phyloP scores from a whole-genome alignment of 1,284 basidiomycete genomes.

The Dichomitus squalens region DNA sequence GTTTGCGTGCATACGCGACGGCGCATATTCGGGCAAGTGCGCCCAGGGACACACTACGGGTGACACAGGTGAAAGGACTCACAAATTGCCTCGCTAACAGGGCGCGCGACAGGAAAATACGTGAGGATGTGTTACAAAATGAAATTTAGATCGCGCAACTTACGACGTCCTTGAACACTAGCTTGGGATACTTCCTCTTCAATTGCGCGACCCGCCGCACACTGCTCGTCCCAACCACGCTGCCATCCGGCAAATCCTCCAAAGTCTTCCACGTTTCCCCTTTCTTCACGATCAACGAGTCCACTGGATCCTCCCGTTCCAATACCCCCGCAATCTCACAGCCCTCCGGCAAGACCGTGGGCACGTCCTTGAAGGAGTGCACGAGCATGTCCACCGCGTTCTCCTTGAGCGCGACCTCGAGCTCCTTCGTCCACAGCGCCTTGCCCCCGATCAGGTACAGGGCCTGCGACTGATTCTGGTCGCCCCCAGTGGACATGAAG shows the following conservation, averaged over 20 bases:
- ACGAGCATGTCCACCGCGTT: slow-evolving; percentile 89
- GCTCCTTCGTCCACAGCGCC: slow-evolving; percentile 93
- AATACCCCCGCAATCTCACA: slow-evolving; percentile 68
- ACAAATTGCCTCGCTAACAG: background rate
- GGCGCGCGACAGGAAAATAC: background rate
- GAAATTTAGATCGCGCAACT: slow-evolving; percentile 37
- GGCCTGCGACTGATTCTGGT: slow-evolving; percentile 87
- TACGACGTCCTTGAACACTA: slow-evolving; percentile 91
- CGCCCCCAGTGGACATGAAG: slow-evolving; percentile 91
- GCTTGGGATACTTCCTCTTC: slow-evolving; percentile 38
- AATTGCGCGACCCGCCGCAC: slow-evolving; percentile 93
- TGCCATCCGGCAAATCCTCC: slow-evolving; percentile 85
- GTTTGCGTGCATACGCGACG: too few species aligned
- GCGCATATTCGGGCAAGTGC: too few species aligned
- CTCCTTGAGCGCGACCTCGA: slow-evolving; percentile 82
- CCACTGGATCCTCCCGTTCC: slow-evolving; percentile 87
- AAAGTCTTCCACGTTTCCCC: slow-evolving; percentile 76
- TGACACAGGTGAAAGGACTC: too few species aligned
- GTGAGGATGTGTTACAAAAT: slow-evolving; percentile 1
- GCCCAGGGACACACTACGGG: too few species aligned
- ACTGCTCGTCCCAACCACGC: slow-evolving; percentile 93
- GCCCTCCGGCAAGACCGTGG: slow-evolving; percentile 83
- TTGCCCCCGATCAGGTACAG: slow-evolving; percentile 84
- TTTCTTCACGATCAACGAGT: slow-evolving; percentile 86
- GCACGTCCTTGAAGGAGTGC: slow-evolving; percentile 94